phyloP scores from a whole-genome alignment of 2,329 filamentous ascomycete species.

The Blumeria graminis region DNA sequence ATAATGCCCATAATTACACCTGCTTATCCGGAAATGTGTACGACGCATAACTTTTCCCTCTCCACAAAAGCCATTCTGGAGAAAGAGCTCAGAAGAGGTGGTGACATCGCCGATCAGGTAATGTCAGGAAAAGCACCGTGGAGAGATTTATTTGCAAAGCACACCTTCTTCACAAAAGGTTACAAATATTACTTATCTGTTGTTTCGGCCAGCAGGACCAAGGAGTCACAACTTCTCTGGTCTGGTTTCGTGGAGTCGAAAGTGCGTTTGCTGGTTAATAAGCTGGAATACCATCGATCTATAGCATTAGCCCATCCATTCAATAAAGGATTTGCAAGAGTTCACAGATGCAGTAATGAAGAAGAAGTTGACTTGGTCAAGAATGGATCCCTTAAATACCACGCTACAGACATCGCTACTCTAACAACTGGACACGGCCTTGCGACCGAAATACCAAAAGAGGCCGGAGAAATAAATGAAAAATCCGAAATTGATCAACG shows the following conservation, averaged over 20 bases:
- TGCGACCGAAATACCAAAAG: conserved; percentile 19
- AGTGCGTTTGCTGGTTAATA: conserved; percentile 61
- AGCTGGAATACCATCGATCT: conserved; percentile 55
- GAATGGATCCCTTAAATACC: conserved; percentile 34
- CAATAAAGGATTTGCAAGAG: conserved; percentile 74
- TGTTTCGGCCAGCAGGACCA: conserved; percentile 56
- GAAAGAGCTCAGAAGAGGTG: conserved; percentile 55
- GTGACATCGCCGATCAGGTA: conserved; percentile 56
- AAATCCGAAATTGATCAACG: conserved; percentile 15
- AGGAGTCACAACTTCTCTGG: conserved; percentile 70
- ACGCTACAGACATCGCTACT: conserved; percentile 18
- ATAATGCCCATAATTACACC: conserved; percentile 97
- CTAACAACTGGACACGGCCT: conserved; percentile 17
- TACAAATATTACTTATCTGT: conserved; percentile 94
- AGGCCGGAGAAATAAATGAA: conserved; percentile 18
- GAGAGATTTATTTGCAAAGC: conserved; percentile 72
- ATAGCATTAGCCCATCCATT: conserved; percentile 75
- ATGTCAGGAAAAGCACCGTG: conserved; percentile 53
- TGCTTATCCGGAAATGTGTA: conserved; percentile 92
- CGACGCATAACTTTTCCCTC: conserved; percentile 76
- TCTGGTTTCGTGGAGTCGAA: conserved; percentile 86
- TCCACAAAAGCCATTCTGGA: conserved; percentile 73
- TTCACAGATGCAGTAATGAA: conserved; percentile 42
- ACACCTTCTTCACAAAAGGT: conserved; percentile 77
- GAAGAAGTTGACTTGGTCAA: conserved; percentile 37